A percentile compares a stretch with the other conserved stretches of the same genome.
These are phyloP conservation scores for Candida lessepsii DNA, from an alignment of 805 yeast genomes.

Conservation along the genomic window DNA sequence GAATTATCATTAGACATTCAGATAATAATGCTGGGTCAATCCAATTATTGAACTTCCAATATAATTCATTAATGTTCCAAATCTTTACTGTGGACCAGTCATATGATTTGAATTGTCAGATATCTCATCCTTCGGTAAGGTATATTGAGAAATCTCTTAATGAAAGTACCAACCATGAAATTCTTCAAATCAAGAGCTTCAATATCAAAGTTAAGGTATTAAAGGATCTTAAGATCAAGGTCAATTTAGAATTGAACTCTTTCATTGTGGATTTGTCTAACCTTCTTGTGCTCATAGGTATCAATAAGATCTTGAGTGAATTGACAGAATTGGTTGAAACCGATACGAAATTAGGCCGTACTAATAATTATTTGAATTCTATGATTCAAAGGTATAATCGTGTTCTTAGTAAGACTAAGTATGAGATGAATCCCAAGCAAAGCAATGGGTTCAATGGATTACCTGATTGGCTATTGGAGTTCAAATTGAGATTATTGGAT, in stretches of 20 bases:
- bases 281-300: constrained; percentile 30
- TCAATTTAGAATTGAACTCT: constrained; percentile 20
- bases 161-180: constrained; percentile 2
- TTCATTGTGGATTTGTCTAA: constrained; percentile 26
- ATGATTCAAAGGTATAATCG: constrained; percentile 17
- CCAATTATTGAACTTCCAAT: constrained; percentile 30
- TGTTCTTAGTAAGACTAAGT: constrained; percentile 5
- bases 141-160: constrained; percentile 28
- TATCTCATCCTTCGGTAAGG: constrained; percentile 30
- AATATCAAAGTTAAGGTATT: constrained; percentile 23
- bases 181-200: constrained; percentile 15
- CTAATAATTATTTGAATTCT: constrained; percentile 27
- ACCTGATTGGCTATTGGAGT: constrained; percentile 36
- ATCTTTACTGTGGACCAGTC: constrained; percentile 31
- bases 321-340: constrained; percentile 23
- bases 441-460: constrained; percentile 21
- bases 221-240: constrained; percentile 27
- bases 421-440: background rate
- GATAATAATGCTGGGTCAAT: constrained; percentile 10
- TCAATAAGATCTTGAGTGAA: constrained; percentile 27
- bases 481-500: constrained; percentile 18
- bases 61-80: constrained; percentile 35
- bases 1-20: constrained; percentile 23
- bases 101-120: constrained; percentile 34
- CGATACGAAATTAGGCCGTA: constrained; percentile 26